A percentile compares a stretch with the other conserved stretches of the same genome.
These are phyloP conservation scores for Populus tremula DNA, from an alignment of 345 rosid genomes.

Conservation along the genomic window DNA sequence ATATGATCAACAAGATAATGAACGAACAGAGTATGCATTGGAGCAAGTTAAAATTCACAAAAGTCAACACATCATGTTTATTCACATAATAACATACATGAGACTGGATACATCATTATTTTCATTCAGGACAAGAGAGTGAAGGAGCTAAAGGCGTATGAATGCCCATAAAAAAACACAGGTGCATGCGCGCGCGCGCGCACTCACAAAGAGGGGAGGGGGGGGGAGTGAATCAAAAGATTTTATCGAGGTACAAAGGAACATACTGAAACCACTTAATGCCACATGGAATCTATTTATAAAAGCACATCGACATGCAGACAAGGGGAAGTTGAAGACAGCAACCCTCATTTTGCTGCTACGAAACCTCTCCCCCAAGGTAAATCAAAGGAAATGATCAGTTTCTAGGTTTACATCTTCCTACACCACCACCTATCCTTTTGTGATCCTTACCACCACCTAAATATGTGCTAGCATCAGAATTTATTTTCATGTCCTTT, in stretches of 20 bases:
- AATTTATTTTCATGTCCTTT: conserved; percentile 64
- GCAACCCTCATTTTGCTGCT: too few relatives aligned
- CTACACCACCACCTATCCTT: conserved; percentile 39
- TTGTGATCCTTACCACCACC: conserved; percentile 37
- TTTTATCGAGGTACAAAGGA: background rate
- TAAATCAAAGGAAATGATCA: background rate
- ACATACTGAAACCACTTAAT: background rate
- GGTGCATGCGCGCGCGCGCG: rapidly evolving
- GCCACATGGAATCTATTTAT: background rate
- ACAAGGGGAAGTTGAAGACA: background rate
- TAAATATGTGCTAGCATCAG: conserved; percentile 26
- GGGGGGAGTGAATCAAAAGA: background rate
- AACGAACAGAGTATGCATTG: background rate
- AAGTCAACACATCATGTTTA: background rate
- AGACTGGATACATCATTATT: background rate
- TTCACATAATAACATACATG: background rate
- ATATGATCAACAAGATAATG: background rate
- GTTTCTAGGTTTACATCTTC: background rate
- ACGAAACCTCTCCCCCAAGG: background rate
- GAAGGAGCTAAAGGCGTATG: background rate
- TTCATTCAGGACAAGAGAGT: background rate
- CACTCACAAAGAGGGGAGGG: too few relatives aligned
- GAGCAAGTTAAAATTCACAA: background rate
- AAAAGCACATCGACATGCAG: background rate
- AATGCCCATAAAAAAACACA: too few relatives aligned